Percentiles rank a stretch among this genome's conserved stretches.
Evolutionary conservation across 192 early-diverging fungal species (phyloP).

Genomic region (Neocallimastix lanati): DNA sequence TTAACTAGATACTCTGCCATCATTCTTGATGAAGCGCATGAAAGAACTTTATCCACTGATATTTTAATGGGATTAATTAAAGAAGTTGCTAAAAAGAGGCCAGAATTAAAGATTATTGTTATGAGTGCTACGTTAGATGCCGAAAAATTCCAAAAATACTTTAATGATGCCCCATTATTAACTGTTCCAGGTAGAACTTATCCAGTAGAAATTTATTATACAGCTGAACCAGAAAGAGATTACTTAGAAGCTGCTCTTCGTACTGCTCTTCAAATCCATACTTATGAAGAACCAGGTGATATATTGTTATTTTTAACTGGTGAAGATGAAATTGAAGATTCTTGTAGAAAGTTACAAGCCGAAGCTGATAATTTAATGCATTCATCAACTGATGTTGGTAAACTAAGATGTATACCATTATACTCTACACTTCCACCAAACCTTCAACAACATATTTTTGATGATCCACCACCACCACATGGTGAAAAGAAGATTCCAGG

Average conservation of each 20-base stretch:
- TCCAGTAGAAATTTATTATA: slow-evolving; percentile 96
- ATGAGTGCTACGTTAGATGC: slow-evolving; percentile 98
- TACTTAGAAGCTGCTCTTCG: slow-evolving; percentile 92
- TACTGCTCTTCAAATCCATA: slow-evolving; percentile 87
- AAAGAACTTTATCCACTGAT: slow-evolving; percentile 87
- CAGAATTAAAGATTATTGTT: slow-evolving; percentile 80
- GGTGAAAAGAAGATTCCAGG: slow-evolving; percentile 63
- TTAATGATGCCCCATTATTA: too few species aligned
- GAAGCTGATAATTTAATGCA: slow-evolving; percentile 55
- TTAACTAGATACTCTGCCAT: slow-evolving; percentile 79
- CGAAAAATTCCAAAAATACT: slow-evolving; percentile 97
- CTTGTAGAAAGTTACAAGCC: slow-evolving; percentile 61
- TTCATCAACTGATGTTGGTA: not conserved
- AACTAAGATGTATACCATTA: slow-evolving; percentile 46
- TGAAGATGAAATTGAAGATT: slow-evolving; percentile 96
- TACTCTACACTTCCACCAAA: slow-evolving; percentile 88
- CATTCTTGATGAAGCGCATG: slow-evolving; percentile 96
- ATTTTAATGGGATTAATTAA: slow-evolving; percentile 97
- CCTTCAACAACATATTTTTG: slow-evolving; percentile 86
- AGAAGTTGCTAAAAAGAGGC: slow-evolving; percentile 48
- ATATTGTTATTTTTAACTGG: slow-evolving; percentile 91
- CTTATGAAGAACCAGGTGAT: too few species aligned
- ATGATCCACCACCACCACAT: too few species aligned
- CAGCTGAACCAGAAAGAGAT: slow-evolving; percentile 86
- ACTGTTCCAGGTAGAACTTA: slow-evolving; percentile 90